Conservation (phyloP, 2,329 filamentous ascomycete species). For the Didymella glomerata region DNA sequence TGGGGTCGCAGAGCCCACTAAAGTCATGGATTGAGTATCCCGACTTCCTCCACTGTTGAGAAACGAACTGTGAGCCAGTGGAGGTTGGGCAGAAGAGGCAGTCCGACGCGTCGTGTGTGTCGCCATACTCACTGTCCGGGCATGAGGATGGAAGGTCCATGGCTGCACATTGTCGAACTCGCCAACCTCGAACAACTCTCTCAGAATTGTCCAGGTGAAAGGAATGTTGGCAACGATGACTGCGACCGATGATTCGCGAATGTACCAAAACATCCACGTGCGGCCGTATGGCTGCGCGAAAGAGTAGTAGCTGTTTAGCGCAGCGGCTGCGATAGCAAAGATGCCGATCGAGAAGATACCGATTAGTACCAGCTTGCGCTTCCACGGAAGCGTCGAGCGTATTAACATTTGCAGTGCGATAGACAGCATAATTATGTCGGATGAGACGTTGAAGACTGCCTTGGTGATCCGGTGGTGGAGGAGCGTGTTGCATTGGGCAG, state of each 20-base stretch:
- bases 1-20: slow-evolving; percentile 24
- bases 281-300: slow-evolving; percentile 37
- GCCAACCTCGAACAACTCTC: slow-evolving; percentile 56
- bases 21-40: slow-evolving; percentile 25
- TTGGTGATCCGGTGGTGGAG: slow-evolving; percentile 52
- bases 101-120: slow-evolving; percentile 26
- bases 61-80: slow-evolving; percentile 18
- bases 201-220: slow-evolving; percentile 61
- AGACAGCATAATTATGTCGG: slow-evolving; percentile 56
- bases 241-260: slow-evolving; percentile 42
- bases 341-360: slow-evolving; percentile 65
- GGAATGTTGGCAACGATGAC: slow-evolving; percentile 61
- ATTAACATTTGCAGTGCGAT: slow-evolving; percentile 59
- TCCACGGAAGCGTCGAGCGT: slow-evolving; percentile 52
- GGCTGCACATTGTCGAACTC: slow-evolving; percentile 41
- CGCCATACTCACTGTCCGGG: slow-evolving; percentile 37
- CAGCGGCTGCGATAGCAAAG: slow-evolving; percentile 59
- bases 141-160: slow-evolving; percentile 40
- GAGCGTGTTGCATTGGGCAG: slow-evolving; percentile 47
- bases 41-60: slow-evolving; percentile 21
- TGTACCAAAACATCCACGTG: slow-evolving; percentile 47
- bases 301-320: slow-evolving; percentile 59
- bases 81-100: slow-evolving; percentile 13
- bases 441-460: slow-evolving; percentile 56
- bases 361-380: slow-evolving; percentile 64